Percentiles rank a stretch among this genome's conserved stretches.
phyloP scores from a whole-genome alignment of 2,329 filamentous ascomycete genomes.

The Epichloe scottii region DNA sequence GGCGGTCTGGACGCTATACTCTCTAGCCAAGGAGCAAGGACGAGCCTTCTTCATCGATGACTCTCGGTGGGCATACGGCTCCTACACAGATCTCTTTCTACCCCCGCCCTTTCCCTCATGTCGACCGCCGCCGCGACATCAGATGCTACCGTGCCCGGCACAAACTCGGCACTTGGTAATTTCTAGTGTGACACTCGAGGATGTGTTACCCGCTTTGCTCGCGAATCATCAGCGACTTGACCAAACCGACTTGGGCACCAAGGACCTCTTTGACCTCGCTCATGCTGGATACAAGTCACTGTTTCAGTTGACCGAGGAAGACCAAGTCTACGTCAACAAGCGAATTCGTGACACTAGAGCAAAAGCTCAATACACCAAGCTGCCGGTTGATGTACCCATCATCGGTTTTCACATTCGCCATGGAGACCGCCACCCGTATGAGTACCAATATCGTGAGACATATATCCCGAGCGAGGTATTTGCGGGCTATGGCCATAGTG shows the following conservation, averaged over 20 bases:
- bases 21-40: constrained; percentile 60
- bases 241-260: constrained; percentile 16
- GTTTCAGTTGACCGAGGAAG: constrained; percentile 55
- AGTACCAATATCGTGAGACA: constrained; percentile 62
- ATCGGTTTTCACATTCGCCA: constrained; percentile 70
- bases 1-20: constrained; percentile 74
- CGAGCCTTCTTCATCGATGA: constrained; percentile 78
- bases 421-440: constrained; percentile 65
- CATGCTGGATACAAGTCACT: constrained; percentile 60
- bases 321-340: constrained; percentile 49
- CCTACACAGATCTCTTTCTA: constrained; percentile 60
- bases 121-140: constrained; percentile 56
- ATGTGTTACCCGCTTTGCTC: constrained; percentile 47
- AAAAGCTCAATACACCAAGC: constrained; percentile 29
- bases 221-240: constrained; percentile 18
- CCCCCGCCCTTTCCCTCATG: constrained; percentile 53
- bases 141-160: constrained; percentile 70
- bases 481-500: constrained; percentile 41
- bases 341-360: constrained; percentile 44
- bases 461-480: constrained; percentile 68
- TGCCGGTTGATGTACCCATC: constrained; percentile 24
- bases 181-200: constrained; percentile 52
- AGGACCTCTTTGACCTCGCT: constrained; percentile 55
- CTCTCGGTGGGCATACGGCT: constrained; percentile 69
- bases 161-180: constrained; percentile 64